phyloP scores from a whole-genome alignment of 1,284 basidiomycete genomes.

The Psilocybe mexicana region DNA sequence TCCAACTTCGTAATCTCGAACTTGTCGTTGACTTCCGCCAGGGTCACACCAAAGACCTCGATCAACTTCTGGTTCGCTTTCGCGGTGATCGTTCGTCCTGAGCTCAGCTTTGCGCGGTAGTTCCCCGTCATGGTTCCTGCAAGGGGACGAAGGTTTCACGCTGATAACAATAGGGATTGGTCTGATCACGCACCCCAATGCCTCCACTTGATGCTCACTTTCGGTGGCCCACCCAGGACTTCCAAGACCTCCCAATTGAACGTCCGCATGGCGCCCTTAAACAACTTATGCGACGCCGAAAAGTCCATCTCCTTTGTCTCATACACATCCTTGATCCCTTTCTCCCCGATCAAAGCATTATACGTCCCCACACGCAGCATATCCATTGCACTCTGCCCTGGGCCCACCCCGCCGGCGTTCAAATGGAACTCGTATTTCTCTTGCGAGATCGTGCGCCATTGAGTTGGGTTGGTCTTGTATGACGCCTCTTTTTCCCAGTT shows the following conservation, averaged over 20 bases:
- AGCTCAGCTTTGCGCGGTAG: slow-evolving; percentile 13
- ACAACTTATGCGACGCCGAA: slow-evolving; percentile 10
- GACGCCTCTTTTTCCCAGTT: slow-evolving; percentile 17
- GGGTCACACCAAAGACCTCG: slow-evolving; percentile 14
- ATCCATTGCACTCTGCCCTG: slow-evolving; percentile 3
- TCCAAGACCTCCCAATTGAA: slow-evolving; percentile 17
- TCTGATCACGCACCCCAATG: slow-evolving; percentile 9
- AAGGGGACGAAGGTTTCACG: not conserved
- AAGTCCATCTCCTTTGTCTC: slow-evolving; percentile 13
- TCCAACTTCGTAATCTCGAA: slow-evolving; percentile 12
- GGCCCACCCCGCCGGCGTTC: slow-evolving; percentile 6
- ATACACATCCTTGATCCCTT: slow-evolving; percentile 10
- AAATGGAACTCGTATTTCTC: slow-evolving; percentile 10
- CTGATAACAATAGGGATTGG: not conserved
- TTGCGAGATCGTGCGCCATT: slow-evolving; percentile 16
- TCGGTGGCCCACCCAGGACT: slow-evolving; percentile 10
- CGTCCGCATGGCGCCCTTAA: slow-evolving; percentile 14
- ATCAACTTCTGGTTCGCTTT: slow-evolving; percentile 13
- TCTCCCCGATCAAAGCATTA: slow-evolving; percentile 9
- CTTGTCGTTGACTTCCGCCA: slow-evolving; percentile 13
- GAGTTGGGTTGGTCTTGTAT: slow-evolving; percentile 6
- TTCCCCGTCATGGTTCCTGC: slow-evolving; percentile 14
- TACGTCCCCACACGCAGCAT: slow-evolving; percentile 13
- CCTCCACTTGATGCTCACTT: slow-evolving; percentile 15
- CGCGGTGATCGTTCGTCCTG: slow-evolving; percentile 10